A percentile compares a stretch with the other conserved stretches of the same genome.
Conservation (phyloP, 768 basidiomycete genomes). For the Leucosporidium creatinivorum region DNA sequence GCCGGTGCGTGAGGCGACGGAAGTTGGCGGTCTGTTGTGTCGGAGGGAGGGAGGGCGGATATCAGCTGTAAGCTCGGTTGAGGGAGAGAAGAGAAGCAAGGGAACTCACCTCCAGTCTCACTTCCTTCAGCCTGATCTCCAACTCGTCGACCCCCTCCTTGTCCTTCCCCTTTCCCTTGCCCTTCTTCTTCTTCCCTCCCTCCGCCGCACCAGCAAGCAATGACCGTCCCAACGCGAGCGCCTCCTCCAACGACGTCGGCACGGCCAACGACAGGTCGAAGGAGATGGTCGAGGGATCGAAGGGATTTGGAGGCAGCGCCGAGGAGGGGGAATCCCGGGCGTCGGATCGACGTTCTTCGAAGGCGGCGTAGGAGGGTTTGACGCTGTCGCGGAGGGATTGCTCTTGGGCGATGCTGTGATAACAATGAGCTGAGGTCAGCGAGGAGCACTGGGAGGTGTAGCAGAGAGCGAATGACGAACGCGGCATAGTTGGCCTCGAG, state of each 20-base stretch:
- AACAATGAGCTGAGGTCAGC: background rate
- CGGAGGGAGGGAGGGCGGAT: background rate
- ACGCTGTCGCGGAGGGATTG: background rate
- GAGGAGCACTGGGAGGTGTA: background rate
- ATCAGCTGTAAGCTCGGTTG: background rate
- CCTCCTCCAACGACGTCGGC: background rate
- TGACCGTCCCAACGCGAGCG: background rate
- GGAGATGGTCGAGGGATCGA: background rate
- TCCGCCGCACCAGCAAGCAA: background rate
- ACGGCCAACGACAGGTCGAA: background rate
- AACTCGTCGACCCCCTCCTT: background rate
- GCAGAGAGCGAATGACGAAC: background rate
- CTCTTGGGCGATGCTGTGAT: background rate
- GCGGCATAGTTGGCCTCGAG: slow-evolving; percentile 15
- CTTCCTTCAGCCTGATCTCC: background rate
- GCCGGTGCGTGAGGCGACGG: background rate
- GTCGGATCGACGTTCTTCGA: background rate
- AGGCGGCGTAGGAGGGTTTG: background rate
- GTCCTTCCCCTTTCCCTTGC: background rate
- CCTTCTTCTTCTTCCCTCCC: background rate
- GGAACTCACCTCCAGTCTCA: background rate
- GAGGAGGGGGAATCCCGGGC: background rate
- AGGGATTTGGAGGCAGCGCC: background rate
- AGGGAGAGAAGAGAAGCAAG: background rate
- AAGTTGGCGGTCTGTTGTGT: background rate